These are phyloP conservation scores for Ligustrum vulgare DNA, from an alignment of 257 asterid genomes.

Conservation along the genomic window DNA sequence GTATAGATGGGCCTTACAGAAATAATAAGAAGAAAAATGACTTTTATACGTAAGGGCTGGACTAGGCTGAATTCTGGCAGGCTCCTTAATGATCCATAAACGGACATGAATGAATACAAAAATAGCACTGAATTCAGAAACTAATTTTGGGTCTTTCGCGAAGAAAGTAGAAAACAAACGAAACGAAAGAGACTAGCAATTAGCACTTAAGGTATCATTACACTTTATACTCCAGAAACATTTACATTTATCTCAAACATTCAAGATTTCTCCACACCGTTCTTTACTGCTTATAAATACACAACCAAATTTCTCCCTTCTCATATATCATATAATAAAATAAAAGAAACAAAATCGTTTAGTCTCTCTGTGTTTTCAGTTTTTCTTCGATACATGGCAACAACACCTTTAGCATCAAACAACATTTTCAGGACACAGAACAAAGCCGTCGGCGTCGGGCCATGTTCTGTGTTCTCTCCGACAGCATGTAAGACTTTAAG, in stretches of 20 bases:
- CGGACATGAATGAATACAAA: background rate
- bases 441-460: background rate
- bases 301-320: background rate
- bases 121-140: background rate
- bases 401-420: constrained; percentile 26
- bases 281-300: constrained; percentile 25
- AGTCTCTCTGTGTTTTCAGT: background rate
- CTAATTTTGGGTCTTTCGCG: constrained; percentile 26
- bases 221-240: background rate
- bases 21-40: background rate
- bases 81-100: too few relatives aligned
- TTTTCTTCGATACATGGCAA: constrained; percentile 39
- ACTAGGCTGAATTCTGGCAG: too few relatives aligned
- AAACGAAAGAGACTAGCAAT: background rate
- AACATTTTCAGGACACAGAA: background rate
- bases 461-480: constrained; percentile 40
- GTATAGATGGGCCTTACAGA: background rate
- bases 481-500: constrained; percentile 2
- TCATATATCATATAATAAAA: too few relatives aligned
- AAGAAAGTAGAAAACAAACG: constrained; percentile 21
- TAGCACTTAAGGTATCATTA: background rate
- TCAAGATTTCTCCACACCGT: constrained; percentile 41
- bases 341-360: background rate
- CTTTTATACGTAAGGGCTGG: too few relatives aligned
- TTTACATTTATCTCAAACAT: constrained; percentile 28